Base-by-base conservation (phyloP, 2,329 filamentous ascomycete genomes). In the Colletotrichum sp. region DNA sequence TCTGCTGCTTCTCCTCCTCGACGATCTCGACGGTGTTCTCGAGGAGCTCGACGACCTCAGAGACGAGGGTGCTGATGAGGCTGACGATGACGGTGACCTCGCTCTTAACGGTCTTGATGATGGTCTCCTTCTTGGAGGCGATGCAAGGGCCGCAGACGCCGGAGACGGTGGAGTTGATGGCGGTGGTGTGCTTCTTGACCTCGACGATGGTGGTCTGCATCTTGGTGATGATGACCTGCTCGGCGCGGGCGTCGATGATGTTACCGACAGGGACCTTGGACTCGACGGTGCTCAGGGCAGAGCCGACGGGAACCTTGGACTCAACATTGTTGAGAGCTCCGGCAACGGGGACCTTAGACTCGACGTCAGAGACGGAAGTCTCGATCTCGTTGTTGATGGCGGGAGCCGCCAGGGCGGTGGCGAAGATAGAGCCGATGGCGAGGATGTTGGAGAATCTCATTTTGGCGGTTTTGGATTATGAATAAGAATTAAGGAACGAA, bases 371-470 rank as follows among this genome's bases (percentile, higher is more conserved):
- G 25, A 59, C 63, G 32, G 36, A 11, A 15, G 52, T 48, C n/a
- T 63, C 44, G 67, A 48, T 39, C 13, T 61, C 67, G 44, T 59
- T 32, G 44, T 39, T 34, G 16, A 19, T 16, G 57, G 73, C 25
- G 34, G 73, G 73, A 16, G 73, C 73, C 7, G 73, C 73, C 32
- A 60, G 60, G 59, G 69, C 16, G 34, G 70, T 59, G 16, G 70
- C 73, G 64, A 75, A 59, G 59, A 75, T 44, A 34, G 69, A 63
- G 48, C 69, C 72, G 34, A 75, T 36, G 44, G 73, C 70, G 27
- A 73, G 15, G 12, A 75, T 13, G 70, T 69, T 75, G 57, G 71
- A 60, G 70, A 73, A 73, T 66, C 72, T 73, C 73, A 75, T 75
- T 28, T 15, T 65, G 60, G 64, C 64, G 63, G 73, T 68, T 27